phyloP scores from a whole-genome alignment of 768 basidiomycete genomes.

The Calocybe indica region DNA sequence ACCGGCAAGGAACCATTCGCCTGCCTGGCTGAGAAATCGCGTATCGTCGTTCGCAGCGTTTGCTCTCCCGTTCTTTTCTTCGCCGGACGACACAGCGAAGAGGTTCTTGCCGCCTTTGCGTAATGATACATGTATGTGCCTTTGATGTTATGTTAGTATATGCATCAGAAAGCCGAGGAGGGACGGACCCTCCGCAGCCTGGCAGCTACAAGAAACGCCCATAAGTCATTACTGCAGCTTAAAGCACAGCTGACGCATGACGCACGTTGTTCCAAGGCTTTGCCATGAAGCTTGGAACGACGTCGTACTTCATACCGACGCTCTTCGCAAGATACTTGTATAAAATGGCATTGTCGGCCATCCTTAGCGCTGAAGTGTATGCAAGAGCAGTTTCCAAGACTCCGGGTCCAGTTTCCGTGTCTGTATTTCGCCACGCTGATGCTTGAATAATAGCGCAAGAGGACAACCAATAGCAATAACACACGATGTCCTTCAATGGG shows the following conservation, averaged over 20 bases:
- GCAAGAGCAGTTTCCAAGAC: constrained; percentile 85
- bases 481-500: constrained; percentile 84
- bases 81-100: constrained; percentile 66
- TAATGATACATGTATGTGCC: constrained; percentile 91
- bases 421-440: constrained; percentile 25
- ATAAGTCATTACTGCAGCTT: neutral
- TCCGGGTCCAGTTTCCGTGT: constrained; percentile 91
- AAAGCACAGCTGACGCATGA: constrained; percentile 4
- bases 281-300: constrained; percentile 97
- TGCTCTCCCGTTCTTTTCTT: constrained; percentile 56
- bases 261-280: constrained; percentile 92
- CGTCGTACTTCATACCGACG: constrained; percentile 79
- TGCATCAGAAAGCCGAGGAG: neutral
- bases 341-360: constrained; percentile 88
- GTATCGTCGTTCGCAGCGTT: constrained; percentile 78
- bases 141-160: constrained; percentile 16
- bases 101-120: constrained; percentile 68
- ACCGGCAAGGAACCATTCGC: constrained; percentile 94
- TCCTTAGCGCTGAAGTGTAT: constrained; percentile 70
- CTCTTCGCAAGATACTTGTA: constrained; percentile 94
- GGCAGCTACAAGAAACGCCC: constrained; percentile 54
- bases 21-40: constrained; percentile 75
- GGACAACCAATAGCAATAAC: constrained; percentile 12
- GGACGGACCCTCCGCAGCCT: constrained; percentile 82
- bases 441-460: neutral